These are phyloP conservation scores for Talaromyces stipitatus DNA, from an alignment of 495 filamentous ascomycete genomes.

Conservation along the genomic window DNA sequence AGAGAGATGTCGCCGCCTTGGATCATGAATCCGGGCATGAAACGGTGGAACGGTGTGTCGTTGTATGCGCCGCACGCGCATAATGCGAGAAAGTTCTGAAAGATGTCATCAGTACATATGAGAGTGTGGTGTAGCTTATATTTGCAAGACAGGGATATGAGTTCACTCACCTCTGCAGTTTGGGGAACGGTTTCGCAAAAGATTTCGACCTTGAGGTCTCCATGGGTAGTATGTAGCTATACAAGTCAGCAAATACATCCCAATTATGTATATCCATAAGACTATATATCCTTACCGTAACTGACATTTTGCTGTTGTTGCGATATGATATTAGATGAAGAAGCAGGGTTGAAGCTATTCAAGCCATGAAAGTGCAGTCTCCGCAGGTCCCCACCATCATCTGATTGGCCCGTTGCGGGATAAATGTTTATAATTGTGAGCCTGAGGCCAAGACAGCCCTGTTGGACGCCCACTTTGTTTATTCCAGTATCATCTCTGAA, in stretches of 20 bases:
- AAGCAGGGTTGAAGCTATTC: neutral
- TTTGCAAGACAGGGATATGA: neutral
- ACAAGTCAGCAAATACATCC: neutral
- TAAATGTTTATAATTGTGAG: too few species aligned
- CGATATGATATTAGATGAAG: neutral
- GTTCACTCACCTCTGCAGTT: constrained; percentile 59
- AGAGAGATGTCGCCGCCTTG: constrained; percentile 79
- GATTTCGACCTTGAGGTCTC: constrained; percentile 90
- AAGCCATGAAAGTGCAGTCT: neutral
- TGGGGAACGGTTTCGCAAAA: constrained; percentile 93
- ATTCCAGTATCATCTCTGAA: neutral
- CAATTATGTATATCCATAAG: neutral
- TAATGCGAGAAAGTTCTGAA: constrained; percentile 90
- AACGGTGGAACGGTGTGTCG: constrained; percentile 81
- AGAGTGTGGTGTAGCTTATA: too few species aligned
- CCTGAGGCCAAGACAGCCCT: neutral
- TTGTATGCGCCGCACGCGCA: constrained; percentile 86
- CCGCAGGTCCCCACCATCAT: neutral
- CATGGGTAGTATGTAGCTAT: constrained; percentile 80
- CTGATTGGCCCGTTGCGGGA: neutral
- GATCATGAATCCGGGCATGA: constrained; percentile 85
- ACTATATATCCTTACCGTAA: constrained; percentile 17
- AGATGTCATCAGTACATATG: neutral
- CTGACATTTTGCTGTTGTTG: constrained; percentile 20
- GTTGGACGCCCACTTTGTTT: neutral